These are phyloP conservation scores for Macroventuria anomochaeta DNA, from an alignment of 2,329 filamentous ascomycete species.

Conservation along the genomic window DNA sequence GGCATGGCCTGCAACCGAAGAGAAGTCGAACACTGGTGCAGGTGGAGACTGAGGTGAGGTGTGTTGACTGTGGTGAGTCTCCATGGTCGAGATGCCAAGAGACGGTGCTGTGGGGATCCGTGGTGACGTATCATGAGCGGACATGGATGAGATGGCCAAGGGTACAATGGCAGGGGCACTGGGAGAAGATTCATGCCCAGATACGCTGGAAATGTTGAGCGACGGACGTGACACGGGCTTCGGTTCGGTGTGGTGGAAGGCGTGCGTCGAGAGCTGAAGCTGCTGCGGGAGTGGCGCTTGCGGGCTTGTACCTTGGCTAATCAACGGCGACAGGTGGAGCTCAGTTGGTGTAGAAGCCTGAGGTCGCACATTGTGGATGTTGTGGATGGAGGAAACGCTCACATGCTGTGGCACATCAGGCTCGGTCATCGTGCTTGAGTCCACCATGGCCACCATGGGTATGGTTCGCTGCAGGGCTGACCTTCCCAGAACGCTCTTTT, in stretches of 20 bases:
- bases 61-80: slow-evolving; percentile 30
- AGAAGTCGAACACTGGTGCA: slow-evolving; percentile 20
- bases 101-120: slow-evolving; percentile 20
- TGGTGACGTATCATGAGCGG: slow-evolving; percentile 34
- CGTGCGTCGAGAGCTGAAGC: slow-evolving; percentile 33
- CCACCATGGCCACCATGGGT: slow-evolving; percentile 59
- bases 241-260: slow-evolving; percentile 33
- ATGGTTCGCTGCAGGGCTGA: slow-evolving; percentile 32
- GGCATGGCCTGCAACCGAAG: slow-evolving; percentile 29
- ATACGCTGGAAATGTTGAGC: slow-evolving; percentile 36
- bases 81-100: slow-evolving; percentile 26
- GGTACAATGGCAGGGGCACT: slow-evolving; percentile 21
- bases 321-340: slow-evolving; percentile 36
- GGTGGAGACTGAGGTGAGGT: slow-evolving; percentile 26
- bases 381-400: slow-evolving; percentile 37
- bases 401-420: slow-evolving; percentile 56
- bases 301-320: slow-evolving; percentile 37
- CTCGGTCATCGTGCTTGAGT: slow-evolving; percentile 69
- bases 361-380: slow-evolving; percentile 35
- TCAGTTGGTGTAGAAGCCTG: slow-evolving; percentile 24
- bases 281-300: slow-evolving; percentile 21
- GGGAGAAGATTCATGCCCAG: slow-evolving; percentile 36
- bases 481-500: slow-evolving; percentile 31
- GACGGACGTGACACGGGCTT: slow-evolving; percentile 21
- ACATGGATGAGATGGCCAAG: slow-evolving; percentile 29